Percentiles rank a stretch among this genome's conserved stretches.
phyloP scores from a whole-genome alignment of 192 early-diverging fungal genomes.

The Coemansia sp. region DNA sequence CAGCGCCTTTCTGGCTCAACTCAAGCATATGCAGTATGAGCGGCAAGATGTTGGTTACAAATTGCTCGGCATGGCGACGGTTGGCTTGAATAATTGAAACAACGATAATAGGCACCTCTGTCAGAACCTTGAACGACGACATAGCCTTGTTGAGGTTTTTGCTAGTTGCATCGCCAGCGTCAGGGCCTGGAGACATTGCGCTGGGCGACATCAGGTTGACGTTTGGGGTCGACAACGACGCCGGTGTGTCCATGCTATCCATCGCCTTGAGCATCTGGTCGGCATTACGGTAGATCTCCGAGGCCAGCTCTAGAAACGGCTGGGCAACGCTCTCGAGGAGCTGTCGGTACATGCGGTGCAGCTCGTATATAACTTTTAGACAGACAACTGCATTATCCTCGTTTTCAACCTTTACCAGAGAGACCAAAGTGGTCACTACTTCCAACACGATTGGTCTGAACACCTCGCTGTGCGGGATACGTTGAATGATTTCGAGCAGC shows the following conservation, averaged over 20 bases:
- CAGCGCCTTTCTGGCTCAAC: conserved; percentile 21
- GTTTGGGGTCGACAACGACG: conserved; percentile 56
- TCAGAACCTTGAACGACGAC: conserved; percentile 95
- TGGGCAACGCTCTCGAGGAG: conserved; percentile 83
- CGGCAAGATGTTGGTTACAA: conserved; percentile 85
- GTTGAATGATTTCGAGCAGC: conserved; percentile 88
- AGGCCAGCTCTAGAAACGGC: conserved; percentile 87
- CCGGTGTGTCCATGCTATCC: conserved; percentile 63
- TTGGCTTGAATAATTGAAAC: conserved; percentile 92
- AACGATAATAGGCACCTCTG: conserved; percentile 98
- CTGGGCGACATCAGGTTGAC: conserved; percentile 61
- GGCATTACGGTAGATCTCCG: conserved; percentile 86
- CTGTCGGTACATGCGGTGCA: conserved; percentile 85
- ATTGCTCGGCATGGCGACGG: conserved; percentile 73
- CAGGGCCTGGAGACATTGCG: conserved; percentile 73
- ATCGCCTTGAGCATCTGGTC: conserved; percentile 81
- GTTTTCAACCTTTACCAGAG: conserved; percentile 84
- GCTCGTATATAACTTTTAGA: conserved; percentile 93
- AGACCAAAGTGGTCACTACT: conserved; percentile 72
- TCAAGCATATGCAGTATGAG: conserved; percentile 73
- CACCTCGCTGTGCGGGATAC: conserved; percentile 86
- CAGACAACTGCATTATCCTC: conserved; percentile 96
- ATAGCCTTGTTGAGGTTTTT: conserved; percentile 73
- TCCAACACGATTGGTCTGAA: conserved; percentile 75
- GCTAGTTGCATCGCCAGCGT: conserved; percentile 56